These are phyloP conservation scores for Tolypocladium pustulatum DNA, from an alignment of 2,329 filamentous ascomycete genomes.

Conservation along the genomic window DNA sequence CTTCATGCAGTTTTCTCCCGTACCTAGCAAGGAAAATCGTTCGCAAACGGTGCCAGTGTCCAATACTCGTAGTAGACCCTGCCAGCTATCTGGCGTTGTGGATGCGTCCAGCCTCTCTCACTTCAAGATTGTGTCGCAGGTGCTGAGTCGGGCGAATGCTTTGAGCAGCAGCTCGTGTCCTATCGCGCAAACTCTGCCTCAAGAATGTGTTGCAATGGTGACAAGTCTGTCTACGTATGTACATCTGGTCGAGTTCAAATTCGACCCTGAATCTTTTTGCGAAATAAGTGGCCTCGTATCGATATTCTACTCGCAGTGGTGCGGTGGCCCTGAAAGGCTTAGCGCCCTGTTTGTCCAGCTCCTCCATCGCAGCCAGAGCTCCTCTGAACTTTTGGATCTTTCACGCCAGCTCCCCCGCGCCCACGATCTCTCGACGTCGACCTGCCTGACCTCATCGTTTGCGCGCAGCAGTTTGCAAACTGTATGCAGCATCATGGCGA, in stretches of 20 bases:
- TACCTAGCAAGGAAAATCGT: too few species aligned
- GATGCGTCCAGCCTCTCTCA: not conserved
- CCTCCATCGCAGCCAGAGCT: not conserved
- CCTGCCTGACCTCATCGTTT: not conserved
- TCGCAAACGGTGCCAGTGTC: not conserved
- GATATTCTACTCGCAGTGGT: not conserved
- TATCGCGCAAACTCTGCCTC: not conserved
- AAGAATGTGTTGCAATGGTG: not conserved
- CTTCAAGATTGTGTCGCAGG: not conserved
- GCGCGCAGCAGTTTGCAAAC: not conserved
- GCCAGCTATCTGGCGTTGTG: not conserved
- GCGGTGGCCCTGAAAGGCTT: not conserved
- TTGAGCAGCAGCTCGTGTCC: not conserved
- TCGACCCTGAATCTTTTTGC: not conserved
- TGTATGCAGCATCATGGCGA: conserved; percentile 23
- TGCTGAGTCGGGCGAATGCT: not conserved
- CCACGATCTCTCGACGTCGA: not conserved
- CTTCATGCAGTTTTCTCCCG: too few species aligned
- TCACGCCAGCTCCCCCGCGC: not conserved
- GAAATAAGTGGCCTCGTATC: not conserved
- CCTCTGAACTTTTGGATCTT: not conserved
- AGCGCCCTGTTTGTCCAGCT: not conserved
- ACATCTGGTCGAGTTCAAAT: too few species aligned
- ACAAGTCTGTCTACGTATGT: too few species aligned
- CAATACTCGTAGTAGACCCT: not conserved